These are phyloP conservation scores for Hypoxylon sp. DNA, from an alignment of 2,329 filamentous ascomycete genomes.

Conservation along the genomic window DNA sequence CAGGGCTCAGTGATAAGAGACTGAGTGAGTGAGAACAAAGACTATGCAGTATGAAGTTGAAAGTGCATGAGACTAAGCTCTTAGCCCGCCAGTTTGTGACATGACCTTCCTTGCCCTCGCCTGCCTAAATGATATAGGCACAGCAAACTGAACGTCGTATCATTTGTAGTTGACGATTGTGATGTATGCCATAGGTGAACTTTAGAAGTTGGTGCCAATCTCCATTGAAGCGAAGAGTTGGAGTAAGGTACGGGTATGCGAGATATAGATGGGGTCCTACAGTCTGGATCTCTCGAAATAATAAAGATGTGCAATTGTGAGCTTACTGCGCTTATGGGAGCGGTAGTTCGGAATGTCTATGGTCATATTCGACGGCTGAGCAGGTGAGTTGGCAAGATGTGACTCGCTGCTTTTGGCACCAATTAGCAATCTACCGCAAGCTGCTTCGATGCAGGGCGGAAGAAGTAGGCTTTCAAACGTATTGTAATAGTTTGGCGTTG, in stretches of 20 bases:
- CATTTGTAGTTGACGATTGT: slow-evolving; percentile 4
- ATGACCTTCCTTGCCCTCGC: not conserved
- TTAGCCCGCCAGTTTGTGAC: slow-evolving; percentile 14
- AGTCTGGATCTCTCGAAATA: slow-evolving; percentile 11
- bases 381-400: slow-evolving; percentile 40
- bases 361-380: slow-evolving; percentile 27
- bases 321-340: slow-evolving; percentile 28
- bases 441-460: not conserved
- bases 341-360: slow-evolving; percentile 28
- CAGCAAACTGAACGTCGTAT: slow-evolving; percentile 6
- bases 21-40: slow-evolving; percentile 23
- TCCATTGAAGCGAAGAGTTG: slow-evolving; percentile 3
- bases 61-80: slow-evolving; percentile 35
- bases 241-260: slow-evolving; percentile 28
- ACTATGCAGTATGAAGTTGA: slow-evolving; percentile 35
- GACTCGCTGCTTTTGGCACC: slow-evolving; percentile 26
- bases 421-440: slow-evolving; percentile 26
- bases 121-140: slow-evolving; percentile 12
- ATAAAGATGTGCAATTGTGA: slow-evolving; percentile 11
- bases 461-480: slow-evolving; percentile 28
- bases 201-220: slow-evolving; percentile 12
- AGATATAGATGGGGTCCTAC: slow-evolving; percentile 15
- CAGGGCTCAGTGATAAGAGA: slow-evolving; percentile 39
- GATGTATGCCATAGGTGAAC: slow-evolving; percentile 14
- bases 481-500: slow-evolving; percentile 17